Evolutionary conservation across 805 yeast species (phyloP), one percentile per base, ranked within the genome.

Genomic region (Candida hungchunana): DNA sequence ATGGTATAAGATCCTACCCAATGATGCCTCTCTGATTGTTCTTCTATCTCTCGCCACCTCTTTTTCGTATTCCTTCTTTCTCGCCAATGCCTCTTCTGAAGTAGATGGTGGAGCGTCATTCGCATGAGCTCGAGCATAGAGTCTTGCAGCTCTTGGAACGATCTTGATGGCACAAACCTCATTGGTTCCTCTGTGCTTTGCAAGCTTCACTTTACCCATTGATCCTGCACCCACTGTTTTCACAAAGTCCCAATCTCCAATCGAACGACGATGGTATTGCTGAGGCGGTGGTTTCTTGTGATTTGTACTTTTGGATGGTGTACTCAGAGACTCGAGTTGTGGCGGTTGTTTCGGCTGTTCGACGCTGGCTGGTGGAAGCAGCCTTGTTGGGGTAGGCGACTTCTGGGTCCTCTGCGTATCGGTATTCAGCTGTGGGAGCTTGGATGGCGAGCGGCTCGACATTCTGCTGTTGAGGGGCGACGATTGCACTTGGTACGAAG

Each of bases 161-260:
- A 90, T 89, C 58, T 90, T 90, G 18, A 90, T 89, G 0, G 94
- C 95, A 63, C 96, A 90, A 11, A 86, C 71, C 49, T 85, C 89
- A 42, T 74, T 76, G 1, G 96, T 86, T 23, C 77, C 61, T 47
- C 83, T 75, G 63, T 89, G 95, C 51, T 77, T 80, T 2, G 97
- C 97, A 26, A 93, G 68, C 63, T 93, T 93, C 32, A 93, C 99
- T 59, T 90, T 94, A 40, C 99, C 99, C 98, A 93, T 93, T 0
- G 96, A 87, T 4, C 99, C 98, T 2, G 97, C 96, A 28, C 99
- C 99, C 30, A 93, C 84, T 3, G 96, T 88, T 60, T 87, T 87
- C 39, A 85, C 72, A 50, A 90, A 89, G 50, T 86, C 95, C 98
- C 98, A 90, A 47, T 93, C 96, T 11, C 97, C 98, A 36, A 90